phyloP scores from a whole-genome alignment of 202 grass and related monocot genomes.

The Bolboschoenoplectus hybrid region DNA sequence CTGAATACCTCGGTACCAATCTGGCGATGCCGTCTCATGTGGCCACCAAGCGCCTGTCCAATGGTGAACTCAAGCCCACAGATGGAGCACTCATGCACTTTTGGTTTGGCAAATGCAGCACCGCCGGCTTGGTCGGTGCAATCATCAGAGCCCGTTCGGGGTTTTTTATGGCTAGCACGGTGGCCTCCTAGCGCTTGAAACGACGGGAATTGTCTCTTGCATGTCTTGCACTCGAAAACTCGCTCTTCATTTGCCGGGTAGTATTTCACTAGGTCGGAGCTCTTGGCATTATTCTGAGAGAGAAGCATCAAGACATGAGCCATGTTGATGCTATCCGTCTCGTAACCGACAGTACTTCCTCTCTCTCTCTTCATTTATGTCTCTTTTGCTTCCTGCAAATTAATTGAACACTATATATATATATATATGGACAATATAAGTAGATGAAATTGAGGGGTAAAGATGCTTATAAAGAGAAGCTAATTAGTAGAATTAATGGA shows the following conservation, averaged over 20 bases:
- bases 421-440: background rate
- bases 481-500: background rate
- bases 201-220: constrained; percentile 70
- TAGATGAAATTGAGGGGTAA: background rate
- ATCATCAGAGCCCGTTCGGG: constrained; percentile 40
- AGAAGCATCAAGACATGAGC: constrained; percentile 62
- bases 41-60: constrained; percentile 84
- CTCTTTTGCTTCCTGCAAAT: background rate
- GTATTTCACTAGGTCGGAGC: constrained; percentile 5
- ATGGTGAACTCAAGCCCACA: constrained; percentile 83
- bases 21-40: constrained; percentile 80
- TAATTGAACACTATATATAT: background rate
- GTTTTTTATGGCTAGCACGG: constrained; percentile 76
- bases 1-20: constrained; percentile 16
- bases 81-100: constrained; percentile 81
- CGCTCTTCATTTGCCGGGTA: constrained; percentile 38
- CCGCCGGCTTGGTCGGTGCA: background rate
- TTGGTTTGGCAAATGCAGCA: constrained; percentile 56
- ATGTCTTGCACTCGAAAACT: constrained; percentile 85
- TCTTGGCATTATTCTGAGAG: constrained; percentile 36
- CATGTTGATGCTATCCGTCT: constrained; percentile 48
- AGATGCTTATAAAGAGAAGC: background rate
- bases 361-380: constrained; percentile 33
- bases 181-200: constrained; percentile 88
- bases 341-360: background rate